phyloP scores from a whole-genome alignment of 352 stramenopile species.

The Globisporangium cylindrosporum region DNA sequence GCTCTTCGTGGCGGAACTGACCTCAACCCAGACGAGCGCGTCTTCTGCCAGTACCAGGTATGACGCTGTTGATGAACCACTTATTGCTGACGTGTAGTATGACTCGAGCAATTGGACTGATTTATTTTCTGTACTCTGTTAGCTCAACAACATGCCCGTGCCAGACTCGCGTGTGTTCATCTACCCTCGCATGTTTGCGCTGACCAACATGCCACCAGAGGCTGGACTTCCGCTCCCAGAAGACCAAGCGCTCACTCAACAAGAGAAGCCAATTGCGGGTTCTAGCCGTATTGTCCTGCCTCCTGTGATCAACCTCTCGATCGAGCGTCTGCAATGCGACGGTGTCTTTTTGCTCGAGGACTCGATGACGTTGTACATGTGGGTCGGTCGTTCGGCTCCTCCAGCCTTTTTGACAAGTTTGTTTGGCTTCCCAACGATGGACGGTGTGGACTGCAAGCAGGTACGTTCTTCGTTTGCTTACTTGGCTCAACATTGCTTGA shows the following conservation, averaged over 20 bases:
- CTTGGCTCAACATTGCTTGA: too few species aligned
- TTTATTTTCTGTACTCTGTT: slow-evolving; percentile 10
- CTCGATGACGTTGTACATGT: slow-evolving; percentile 94
- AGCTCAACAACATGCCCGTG: slow-evolving; percentile 94
- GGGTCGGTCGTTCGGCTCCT: slow-evolving; percentile 92
- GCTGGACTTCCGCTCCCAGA: slow-evolving; percentile 75
- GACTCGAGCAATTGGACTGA: background rate
- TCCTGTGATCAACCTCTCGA: slow-evolving; percentile 92
- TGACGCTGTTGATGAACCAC: slow-evolving; percentile 5
- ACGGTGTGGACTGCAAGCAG: slow-evolving; percentile 91
- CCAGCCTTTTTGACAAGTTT: slow-evolving; percentile 87
- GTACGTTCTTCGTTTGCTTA: slow-evolving; percentile 22
- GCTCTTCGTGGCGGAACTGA: slow-evolving; percentile 96
- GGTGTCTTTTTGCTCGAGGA: slow-evolving; percentile 98
- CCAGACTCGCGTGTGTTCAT: slow-evolving; percentile 91
- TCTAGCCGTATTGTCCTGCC: slow-evolving; percentile 84
- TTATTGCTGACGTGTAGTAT: background rate
- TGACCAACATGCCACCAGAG: slow-evolving; percentile 90
- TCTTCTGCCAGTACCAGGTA: slow-evolving; percentile 90
- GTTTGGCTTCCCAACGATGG: slow-evolving; percentile 93
- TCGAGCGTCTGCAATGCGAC: slow-evolving; percentile 91
- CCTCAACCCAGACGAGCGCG: slow-evolving; percentile 94
- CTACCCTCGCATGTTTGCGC: slow-evolving; percentile 96
- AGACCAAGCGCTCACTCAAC: slow-evolving; percentile 26
- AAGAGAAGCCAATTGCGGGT: slow-evolving; percentile 56